Base-by-base conservation (phyloP, 2,329 filamentous ascomycete species). In the Pseudocercospora eumusae region DNA sequence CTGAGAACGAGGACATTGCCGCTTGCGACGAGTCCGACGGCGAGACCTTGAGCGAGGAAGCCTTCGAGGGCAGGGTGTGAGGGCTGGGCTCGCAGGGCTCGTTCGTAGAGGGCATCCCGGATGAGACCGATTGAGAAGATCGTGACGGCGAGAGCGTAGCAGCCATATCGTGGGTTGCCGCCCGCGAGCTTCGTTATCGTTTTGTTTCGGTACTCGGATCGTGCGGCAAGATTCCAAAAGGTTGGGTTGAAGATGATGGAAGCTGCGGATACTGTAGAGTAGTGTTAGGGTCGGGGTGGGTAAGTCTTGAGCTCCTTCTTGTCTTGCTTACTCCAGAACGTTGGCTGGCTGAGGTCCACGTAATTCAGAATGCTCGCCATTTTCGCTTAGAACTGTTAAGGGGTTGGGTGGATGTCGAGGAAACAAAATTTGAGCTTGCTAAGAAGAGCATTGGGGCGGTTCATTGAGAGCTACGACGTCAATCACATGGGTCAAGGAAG, bases 211-310 rank as follows among this genome's bases (percentile, higher is more conserved):
- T 98, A 98, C 81, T 99, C 95, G 93, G 75, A 65, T 72, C 92
- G 88, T 64, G 92, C 92, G 69, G 92, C 87, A 72, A 92, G 90
- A 77, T 99, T 99, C 95, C 95, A 99, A 79, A 97, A 98, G n/a
- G 95, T 88, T 21, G 95, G 95, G 79, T 99, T 99, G 80, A 99
- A 98, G 54, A 88, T 84, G 78, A 99, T 96, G 57, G 90, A 85
- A 60, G 82, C 83, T 52, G 67, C 69, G 15, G 70, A 64, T 44
- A 71, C 66, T 70, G 60, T 33, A 56, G 6, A 56, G 6, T 33
- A 61, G 20, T 52, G 57, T 62, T 11, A 56, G 36, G 40, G 44
- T 40, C 27, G n/a, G 23, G 54, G 61, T 44, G 9, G 9, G 15
- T 27, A 8, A 18, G 9, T 44, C 44, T 27, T 10, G 54, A 28